A percentile compares a stretch with the other conserved stretches of the same genome.
Evolutionary conservation across 495 filamentous ascomycete genomes (phyloP).

Genomic region (Achaetomiella virescens): DNA sequence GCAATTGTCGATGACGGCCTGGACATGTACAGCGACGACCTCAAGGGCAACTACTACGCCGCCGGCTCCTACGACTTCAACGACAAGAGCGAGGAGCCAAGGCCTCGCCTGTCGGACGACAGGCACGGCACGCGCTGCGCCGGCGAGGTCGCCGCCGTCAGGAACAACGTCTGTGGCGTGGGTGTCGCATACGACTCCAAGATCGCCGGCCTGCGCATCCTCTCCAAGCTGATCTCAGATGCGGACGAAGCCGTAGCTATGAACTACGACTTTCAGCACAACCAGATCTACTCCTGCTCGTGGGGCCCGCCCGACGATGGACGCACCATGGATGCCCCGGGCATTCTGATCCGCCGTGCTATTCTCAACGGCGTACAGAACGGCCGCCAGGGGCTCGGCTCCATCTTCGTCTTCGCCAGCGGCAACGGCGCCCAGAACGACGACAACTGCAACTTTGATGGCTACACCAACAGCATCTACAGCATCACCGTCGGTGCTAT

Average conservation of each 20-base stretch:
- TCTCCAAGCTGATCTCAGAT: conserved; percentile 85
- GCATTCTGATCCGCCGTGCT: conserved; percentile 77
- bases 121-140: conserved; percentile 89
- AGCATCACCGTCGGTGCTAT: conserved; percentile 94
- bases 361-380: conserved; percentile 91
- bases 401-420: conserved; percentile 93
- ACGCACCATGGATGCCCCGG: conserved; percentile 85
- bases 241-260: conserved; percentile 86
- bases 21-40: conserved; percentile 93
- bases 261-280: conserved; percentile 85
- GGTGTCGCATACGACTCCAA: conserved; percentile 91
- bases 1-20: conserved; percentile 95
- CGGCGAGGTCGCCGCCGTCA: conserved; percentile 85
- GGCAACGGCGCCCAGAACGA: conserved; percentile 83
- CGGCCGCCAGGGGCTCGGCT: conserved; percentile 75
- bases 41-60: conserved; percentile 87
- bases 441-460: conserved; percentile 99
- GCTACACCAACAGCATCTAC: conserved; percentile 99
- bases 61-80: conserved; percentile 95
- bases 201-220: conserved; percentile 82
- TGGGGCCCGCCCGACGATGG: conserved; percentile 97
- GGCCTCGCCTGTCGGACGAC: conserved; percentile 73
- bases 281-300: conserved; percentile 97
- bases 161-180: conserved; percentile 90
- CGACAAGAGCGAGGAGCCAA: conserved; percentile 69